Evolutionary conservation across 1,284 basidiomycete species (phyloP), one percentile per base, ranked within the genome.

Genomic region (Apiotrichum gamsii): DNA sequence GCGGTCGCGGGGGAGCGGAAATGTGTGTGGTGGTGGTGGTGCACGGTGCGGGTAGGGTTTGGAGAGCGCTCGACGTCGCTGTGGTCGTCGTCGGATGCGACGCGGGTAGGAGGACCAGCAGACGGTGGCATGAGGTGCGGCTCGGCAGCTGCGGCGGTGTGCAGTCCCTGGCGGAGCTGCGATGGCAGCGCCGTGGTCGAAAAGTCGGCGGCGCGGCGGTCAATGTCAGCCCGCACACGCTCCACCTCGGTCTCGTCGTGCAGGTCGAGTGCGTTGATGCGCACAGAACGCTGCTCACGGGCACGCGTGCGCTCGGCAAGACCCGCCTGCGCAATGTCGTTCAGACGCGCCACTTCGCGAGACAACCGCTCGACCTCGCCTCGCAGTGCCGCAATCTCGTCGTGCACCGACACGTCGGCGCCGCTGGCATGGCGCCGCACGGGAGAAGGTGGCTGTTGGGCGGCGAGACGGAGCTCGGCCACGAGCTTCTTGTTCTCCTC

Each of bases 301-400:
- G 43, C 60, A 24, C 64, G 44, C 19, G 82, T 74, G 20, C 86
- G 73, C 56, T 87, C 85, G 44, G 81, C 78, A 36, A 91, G 74
- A 1, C 87, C 87, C 50, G 88, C 83, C 62, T 90, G 87, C 1
- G 90, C 85, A 0, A 90, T 83, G 0, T 81, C 82, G 16, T 83
- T 77, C n/a, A 91, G 74, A 4, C 85, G 82, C 50, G 85, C 82
- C 2, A 90, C 85, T 67, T 93, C 88, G 3, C 81, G 81, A 0
- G 80, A 82, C 4, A 93, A 78, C 24, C 84, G 73, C 60, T 67
- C 68, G 18, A 71, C 62, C 41, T 70, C 60, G n/a, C 43, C 45
- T 28, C 78, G 73, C 31, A 89, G 62, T 0, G 79, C 74, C 1
- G 72, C 73, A 0, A 78, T 74, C 60, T 90, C 87, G 0, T 76